These are phyloP conservation scores for Oryza meridionalis DNA, from an alignment of 176 grass and related monocot species.

Conservation along the genomic window DNA sequence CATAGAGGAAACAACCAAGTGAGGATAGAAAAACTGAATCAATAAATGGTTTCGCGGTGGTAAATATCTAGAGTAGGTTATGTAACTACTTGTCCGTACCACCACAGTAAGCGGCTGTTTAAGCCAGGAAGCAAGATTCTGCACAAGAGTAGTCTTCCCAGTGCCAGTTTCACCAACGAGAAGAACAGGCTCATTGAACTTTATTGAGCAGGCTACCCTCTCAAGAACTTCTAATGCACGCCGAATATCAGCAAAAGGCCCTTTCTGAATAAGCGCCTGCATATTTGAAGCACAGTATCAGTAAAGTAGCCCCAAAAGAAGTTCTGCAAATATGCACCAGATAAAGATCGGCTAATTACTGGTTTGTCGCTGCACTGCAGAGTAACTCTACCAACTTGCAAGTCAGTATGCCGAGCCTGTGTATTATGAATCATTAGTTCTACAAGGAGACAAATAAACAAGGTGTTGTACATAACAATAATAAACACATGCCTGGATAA, in stretches of 20 bases:
- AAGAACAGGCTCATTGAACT: conserved; percentile 89
- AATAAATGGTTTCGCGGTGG: neutral
- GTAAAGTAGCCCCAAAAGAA: conserved; percentile 18
- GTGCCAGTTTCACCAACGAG: conserved; percentile 98
- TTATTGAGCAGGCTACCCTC: conserved; percentile 85
- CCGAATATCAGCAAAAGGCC: conserved; percentile 82
- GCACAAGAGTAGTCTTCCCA: conserved; percentile 92
- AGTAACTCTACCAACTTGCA: conserved; percentile 88
- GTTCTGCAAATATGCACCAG: neutral
- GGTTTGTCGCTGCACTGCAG: conserved; percentile 56
- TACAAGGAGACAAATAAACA: conserved; percentile 9
- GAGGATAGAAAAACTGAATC: neutral
- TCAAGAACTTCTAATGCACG: conserved; percentile 73
- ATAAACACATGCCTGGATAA: conserved; percentile 62
- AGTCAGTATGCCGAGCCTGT: conserved; percentile 52
- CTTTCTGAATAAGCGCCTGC: conserved; percentile 58
- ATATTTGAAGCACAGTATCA: conserved; percentile 31
- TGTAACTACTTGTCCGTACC: conserved; percentile 49
- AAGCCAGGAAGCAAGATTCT: conserved; percentile 86
- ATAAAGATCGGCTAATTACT: conserved; percentile 42
- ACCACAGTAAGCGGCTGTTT: conserved; percentile 79
- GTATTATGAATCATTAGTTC: conserved; percentile 39
- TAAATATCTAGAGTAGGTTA: conserved; percentile 13
- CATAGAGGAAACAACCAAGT: conserved; percentile 16
- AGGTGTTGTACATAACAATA: conserved; percentile 11